Evolutionary conservation across 345 rosid species (phyloP), one percentile per base, ranked within the genome.

Genomic region (Psidium friedrichsthalianum): DNA sequence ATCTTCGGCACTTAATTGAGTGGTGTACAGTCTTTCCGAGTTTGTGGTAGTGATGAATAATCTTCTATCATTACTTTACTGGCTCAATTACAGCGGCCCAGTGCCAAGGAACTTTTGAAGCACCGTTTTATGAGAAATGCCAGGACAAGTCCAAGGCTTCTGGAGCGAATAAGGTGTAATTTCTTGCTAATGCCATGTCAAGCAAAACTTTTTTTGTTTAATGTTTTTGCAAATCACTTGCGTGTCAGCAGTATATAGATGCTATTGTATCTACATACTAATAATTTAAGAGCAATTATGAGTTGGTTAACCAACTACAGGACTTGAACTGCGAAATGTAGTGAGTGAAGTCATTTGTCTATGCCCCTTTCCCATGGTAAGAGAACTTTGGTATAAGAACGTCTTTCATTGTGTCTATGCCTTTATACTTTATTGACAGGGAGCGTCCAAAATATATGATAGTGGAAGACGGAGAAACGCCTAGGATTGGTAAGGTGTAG

Each of bases 21-120:
- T 69, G 3, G 5, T 2, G 78, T 69, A 18, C 78, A 32, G 78
- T 69, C 59, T 36, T 29, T 42, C 36, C 15, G 5, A 83, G 56
- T 51, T 57, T 36, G 25, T 56, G 69, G 22, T 56, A 36, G 51
- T 20, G 49, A n/a, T 57, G 44, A 29, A 42, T 52, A 64, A 42
- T 61, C 82, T 58, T 25, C 57, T 58, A 16, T 58, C 58, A 61
- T 55, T 56, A 44, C n/a, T 57, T 25, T 82, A 56, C 82, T 80
- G 47, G 44, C 91, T 83, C 85, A 52, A 90, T 90, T 91, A 87
- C 96, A 96, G 99, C 93, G 99, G 90, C 95, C 91, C 89, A 94
- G 95, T 89, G 99, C 99, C 82, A 98, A 92, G 93, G 99, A 98
- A 86, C 98, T 98, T 89, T 92, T 95, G 87, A 98, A 90, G 92